Evolutionary conservation across 23 red algal species (phyloP).

Genomic region (Gracilaria domingensis): DNA sequence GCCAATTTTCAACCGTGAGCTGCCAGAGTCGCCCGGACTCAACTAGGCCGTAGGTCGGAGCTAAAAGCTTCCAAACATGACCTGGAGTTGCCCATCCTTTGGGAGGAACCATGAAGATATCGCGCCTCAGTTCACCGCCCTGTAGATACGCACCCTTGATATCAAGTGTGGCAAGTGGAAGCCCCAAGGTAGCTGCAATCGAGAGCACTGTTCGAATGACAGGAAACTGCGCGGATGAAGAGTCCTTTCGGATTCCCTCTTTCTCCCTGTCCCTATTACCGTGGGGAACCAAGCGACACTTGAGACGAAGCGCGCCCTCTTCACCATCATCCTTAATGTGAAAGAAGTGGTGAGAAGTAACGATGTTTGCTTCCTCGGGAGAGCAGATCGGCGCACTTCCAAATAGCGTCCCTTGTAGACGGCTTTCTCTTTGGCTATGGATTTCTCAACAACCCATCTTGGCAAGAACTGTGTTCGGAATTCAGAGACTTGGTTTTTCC

Average conservation of each 20-base stretch:
- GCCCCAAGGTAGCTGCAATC: constrained; percentile 1
- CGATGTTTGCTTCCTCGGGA: neutral
- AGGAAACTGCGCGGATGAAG: constrained; percentile 13
- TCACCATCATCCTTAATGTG: constrained; percentile 30
- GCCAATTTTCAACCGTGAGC: no score
- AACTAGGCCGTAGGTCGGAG: no score
- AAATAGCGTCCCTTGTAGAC: neutral
- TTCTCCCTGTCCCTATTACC: constrained; percentile 32
- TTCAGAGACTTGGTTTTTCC: neutral
- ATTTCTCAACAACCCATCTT: constrained; percentile 18
- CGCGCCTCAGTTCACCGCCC: no score
- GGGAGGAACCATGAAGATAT: constrained; percentile 3
- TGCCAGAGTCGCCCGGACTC: no score
- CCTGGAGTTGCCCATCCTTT: no score
- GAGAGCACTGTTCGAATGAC: constrained; percentile 35
- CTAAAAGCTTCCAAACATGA: no score
- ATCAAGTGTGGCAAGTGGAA: constrained; percentile 34
- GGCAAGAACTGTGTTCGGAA: neutral
- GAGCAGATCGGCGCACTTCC: neutral
- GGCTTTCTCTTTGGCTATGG: neutral
- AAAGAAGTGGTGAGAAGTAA: constrained; percentile 55
- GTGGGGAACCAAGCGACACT: neutral
- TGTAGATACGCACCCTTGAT: constrained; percentile 13
- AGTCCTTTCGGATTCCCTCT: constrained; percentile 40
- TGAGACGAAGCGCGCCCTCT: neutral